Base-by-base conservation (phyloP, 1,139 yeast species). In the Candida dubliniensis region DNA sequence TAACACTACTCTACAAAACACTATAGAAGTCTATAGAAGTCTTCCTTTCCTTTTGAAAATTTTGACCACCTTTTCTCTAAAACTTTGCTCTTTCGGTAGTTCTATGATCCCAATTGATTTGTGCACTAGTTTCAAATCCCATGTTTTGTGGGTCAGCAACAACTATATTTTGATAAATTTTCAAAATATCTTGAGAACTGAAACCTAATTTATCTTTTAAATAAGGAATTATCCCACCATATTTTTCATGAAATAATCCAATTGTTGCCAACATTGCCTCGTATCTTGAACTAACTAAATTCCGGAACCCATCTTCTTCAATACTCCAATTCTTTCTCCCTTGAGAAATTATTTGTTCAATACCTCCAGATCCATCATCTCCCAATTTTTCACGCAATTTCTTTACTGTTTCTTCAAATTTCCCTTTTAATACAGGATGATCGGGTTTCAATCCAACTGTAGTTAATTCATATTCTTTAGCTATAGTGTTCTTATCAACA, bases 221-320 rank as follows among this genome's bases (percentile, higher is more conserved):
- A 56, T 83, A 87, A 10, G 59, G 55, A 3, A 74, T 69, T 10
- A 82, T 85, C 83, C 60, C 82, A 3, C 85, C 88, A 60, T 71
- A 85, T 46, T 76, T 73, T 2, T 58, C 52, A 42, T 81, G 64
- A 52, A 81, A 59, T 47, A 72, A 56, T 15, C 71, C 78, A 31
- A 87, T 69, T 1, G 89, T 77, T 2, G 79, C 76, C 49, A 84
- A 64, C 93, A 87, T 85, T 2, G 89, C 82, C 54, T 86, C 95
- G 56, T 82, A 81, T 42, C 81, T 71, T 9, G 89, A 80, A 50
- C 88, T 79, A 44, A 84, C 66, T 60, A 87, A 66, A 55, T 81
- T 81, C 15, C 68, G 63, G 59, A 81, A 74, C 7, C 84, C 84
- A 37, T 76, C 76, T 14, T 64, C 63, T 47, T 71, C 76, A 15